Conservation (phyloP, 495 filamentous ascomycete genomes). For the Penicillium fimorum region DNA sequence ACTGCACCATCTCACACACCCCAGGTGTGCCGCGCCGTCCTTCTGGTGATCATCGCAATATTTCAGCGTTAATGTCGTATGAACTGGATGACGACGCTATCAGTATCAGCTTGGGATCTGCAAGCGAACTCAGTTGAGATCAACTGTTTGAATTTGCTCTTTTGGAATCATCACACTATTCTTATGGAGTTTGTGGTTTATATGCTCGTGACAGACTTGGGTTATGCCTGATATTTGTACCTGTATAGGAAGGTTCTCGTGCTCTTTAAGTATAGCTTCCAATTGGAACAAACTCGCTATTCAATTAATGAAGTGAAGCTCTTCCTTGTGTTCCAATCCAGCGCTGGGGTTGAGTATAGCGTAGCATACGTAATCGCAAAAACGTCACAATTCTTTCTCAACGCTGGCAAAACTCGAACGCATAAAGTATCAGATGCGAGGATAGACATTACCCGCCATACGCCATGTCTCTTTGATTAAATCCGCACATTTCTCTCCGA, state of each 20-base stretch:
- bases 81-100: slow-evolving; percentile 6
- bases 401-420: not conserved
- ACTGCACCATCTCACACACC: slow-evolving; percentile 21
- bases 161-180: not conserved
- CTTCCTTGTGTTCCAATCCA: not conserved
- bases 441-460: slow-evolving; percentile 22
- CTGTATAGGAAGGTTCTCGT: not conserved
- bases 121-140: slow-evolving; percentile 9
- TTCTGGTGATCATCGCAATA: not conserved
- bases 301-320: not conserved
- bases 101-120: slow-evolving; percentile 6
- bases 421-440: slow-evolving; percentile 16
- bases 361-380: not conserved
- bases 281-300: not conserved
- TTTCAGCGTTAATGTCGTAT: not conserved
- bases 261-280: not conserved
- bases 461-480: slow-evolving; percentile 49
- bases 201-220: not conserved
- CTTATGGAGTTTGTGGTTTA: not conserved
- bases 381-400: not conserved
- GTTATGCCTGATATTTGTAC: not conserved
- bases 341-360: not conserved
- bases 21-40: not conserved
- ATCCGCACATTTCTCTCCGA: slow-evolving; percentile 59
- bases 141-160: not conserved